These are phyloP conservation scores for Sporisorium scitamineum DNA, from an alignment of 1,284 basidiomycete genomes.

Conservation along the genomic window DNA sequence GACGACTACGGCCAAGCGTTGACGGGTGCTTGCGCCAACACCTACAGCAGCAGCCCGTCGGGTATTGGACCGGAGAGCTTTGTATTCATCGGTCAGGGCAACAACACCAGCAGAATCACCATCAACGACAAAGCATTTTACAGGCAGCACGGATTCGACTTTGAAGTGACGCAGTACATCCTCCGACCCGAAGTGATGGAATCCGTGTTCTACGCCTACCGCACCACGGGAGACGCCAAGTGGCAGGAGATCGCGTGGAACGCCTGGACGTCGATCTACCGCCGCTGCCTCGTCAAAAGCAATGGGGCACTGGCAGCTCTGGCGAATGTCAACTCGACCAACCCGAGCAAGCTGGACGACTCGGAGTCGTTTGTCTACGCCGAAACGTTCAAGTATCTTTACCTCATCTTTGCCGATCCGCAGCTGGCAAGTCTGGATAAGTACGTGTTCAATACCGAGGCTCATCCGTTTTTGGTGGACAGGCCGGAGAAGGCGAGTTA, in stretches of 20 bases:
- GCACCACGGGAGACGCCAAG: conserved; percentile 56
- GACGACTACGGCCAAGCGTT: conserved; percentile 56
- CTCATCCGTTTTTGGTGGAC: conserved; percentile 61
- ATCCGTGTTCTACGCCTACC: conserved; percentile 55
- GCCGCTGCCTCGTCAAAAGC: conserved; percentile 77
- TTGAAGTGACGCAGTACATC: conserved; percentile 50
- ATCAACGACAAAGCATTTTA: conserved; percentile 52
- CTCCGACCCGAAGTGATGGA: conserved; percentile 64
- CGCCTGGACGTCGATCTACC: conserved; percentile 88
- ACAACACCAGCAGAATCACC: conserved; percentile 41
- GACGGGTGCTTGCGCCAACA: conserved; percentile 48
- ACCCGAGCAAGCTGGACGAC: conserved; percentile 50
- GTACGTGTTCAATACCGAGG: conserved; percentile 66
- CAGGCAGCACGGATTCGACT: conserved; percentile 52
- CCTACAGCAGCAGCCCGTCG: conserved; percentile 51
- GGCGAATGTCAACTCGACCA: conserved; percentile 40
- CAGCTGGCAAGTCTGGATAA: conserved; percentile 44
- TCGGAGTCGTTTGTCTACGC: conserved; percentile 60
- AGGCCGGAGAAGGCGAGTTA: conserved; percentile 32
- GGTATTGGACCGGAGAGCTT: conserved; percentile 62
- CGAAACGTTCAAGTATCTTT: conserved; percentile 64
- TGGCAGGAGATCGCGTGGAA: conserved; percentile 85
- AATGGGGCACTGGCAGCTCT: conserved; percentile 50
- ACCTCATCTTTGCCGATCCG: conserved; percentile 60
- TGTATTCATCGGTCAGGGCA: conserved; percentile 40